Evolutionary conservation across 2,329 filamentous ascomycete genomes (phyloP).

Genomic region (Lomentospora prolificans): DNA sequence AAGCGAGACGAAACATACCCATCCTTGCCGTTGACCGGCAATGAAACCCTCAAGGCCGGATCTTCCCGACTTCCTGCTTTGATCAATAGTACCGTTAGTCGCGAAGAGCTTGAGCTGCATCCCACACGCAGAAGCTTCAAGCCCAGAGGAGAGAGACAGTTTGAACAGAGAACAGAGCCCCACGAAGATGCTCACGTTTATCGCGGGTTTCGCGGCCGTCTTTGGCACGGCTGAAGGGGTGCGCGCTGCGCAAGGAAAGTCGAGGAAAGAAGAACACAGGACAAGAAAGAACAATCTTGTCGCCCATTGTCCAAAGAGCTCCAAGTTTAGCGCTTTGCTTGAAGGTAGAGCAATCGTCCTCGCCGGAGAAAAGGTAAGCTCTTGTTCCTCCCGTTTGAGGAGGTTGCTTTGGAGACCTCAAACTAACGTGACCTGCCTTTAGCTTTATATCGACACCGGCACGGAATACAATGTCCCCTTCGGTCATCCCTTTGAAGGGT

Average conservation of each 20-base stretch:
- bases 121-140: not conserved
- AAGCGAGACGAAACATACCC: not conserved
- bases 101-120: not conserved
- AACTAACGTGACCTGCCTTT: too few species aligned
- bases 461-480: conserved; percentile 17
- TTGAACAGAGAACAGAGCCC: too few species aligned
- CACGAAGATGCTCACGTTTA: conserved; percentile 21
- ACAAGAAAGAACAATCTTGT: conserved; percentile 36
- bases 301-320: conserved; percentile 36
- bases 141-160: not conserved
- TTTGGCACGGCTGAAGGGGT: conserved; percentile 37
- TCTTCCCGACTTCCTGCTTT: not conserved
- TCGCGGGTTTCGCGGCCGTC: conserved; percentile 31
- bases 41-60: not conserved
- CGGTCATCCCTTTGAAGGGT: conserved; percentile 45
- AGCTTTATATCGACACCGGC: conserved; percentile 38
- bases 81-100: not conserved
- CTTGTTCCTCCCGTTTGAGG: not conserved
- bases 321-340: conserved; percentile 29
- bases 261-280: conserved; percentile 35
- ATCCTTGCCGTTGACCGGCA: not conserved
- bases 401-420: too few species aligned
- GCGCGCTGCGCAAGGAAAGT: conserved; percentile 33
- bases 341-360: conserved; percentile 35
- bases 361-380: conserved; percentile 28